phyloP scores from a whole-genome alignment of 2,329 filamentous ascomycete species.

The Cladosporium sp. region DNA sequence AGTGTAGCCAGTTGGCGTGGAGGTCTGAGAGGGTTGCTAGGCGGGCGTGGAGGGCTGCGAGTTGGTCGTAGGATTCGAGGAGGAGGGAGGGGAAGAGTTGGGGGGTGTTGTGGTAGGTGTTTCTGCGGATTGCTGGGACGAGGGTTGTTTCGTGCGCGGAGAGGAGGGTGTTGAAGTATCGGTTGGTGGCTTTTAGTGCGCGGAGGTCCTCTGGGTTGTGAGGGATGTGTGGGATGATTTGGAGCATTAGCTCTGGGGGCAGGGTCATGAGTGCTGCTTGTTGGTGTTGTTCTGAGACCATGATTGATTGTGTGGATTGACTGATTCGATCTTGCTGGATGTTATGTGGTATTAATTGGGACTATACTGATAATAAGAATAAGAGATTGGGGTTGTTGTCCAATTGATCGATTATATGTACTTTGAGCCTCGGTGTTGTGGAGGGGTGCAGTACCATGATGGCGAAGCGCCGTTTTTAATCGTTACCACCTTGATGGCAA shows the following conservation, averaged over 20 bases:
- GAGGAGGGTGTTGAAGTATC: constrained; percentile 31
- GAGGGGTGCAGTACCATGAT: constrained; percentile 14
- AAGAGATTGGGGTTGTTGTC: background rate
- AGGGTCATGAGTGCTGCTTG: constrained; percentile 28
- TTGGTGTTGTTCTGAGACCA: background rate
- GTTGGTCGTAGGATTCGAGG: constrained; percentile 15
- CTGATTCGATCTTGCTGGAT: background rate
- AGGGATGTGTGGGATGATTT: constrained; percentile 30
- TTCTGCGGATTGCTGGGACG: constrained; percentile 27
- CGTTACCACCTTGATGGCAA: constrained; percentile 14
- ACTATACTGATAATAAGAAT: background rate
- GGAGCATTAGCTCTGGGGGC: constrained; percentile 34
- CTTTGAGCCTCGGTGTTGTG: constrained; percentile 9
- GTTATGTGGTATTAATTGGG: background rate
- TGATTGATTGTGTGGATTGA: background rate
- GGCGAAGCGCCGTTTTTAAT: constrained; percentile 1
- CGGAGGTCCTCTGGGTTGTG: constrained; percentile 29
- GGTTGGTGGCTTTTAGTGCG: constrained; percentile 30
- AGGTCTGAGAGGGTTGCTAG: constrained; percentile 27
- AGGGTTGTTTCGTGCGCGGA: constrained; percentile 33
- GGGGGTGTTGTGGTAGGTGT: constrained; percentile 21
- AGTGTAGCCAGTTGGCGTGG: constrained; percentile 32
- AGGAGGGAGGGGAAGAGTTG: constrained; percentile 30
- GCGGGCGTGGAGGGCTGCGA: constrained; percentile 24
- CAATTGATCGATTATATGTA: constrained; percentile 9